A percentile compares a stretch with the other conserved stretches of the same genome.
These are phyloP conservation scores for Medicago lupulina DNA, from an alignment of 306 rosid genomes.

Conservation along the genomic window DNA sequence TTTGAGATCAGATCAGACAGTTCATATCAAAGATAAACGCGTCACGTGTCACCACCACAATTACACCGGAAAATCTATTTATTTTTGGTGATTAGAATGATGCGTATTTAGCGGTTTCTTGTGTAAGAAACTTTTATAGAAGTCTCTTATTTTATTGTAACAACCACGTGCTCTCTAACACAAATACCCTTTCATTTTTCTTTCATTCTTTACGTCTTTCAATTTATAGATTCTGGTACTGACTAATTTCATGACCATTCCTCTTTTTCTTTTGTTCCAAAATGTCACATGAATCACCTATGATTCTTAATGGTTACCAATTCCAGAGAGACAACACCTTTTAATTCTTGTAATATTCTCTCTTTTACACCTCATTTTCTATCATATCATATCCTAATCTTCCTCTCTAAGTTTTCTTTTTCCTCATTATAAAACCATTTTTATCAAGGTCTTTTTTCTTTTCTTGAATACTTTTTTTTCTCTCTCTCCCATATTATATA, in stretches of 20 bases:
- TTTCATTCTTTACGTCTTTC: constrained; percentile 21
- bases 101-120: not conserved
- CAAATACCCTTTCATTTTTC: not conserved
- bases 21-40: too few relatives aligned
- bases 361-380: constrained; percentile 3
- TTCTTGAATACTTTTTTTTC: not conserved
- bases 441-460: not conserved
- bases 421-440: not conserved
- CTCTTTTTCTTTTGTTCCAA: constrained; percentile 7
- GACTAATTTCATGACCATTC: not conserved
- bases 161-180: not conserved
- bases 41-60: too few relatives aligned
- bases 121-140: not conserved
- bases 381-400: not conserved
- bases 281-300: not conserved
- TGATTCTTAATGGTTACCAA: not conserved
- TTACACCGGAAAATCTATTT: too few relatives aligned
- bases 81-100: too few relatives aligned
- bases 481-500: not conserved
- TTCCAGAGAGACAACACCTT: constrained; percentile 1
- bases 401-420: not conserved
- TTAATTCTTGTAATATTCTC: not conserved
- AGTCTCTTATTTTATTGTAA: not conserved
- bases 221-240: constrained; percentile 41
- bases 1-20: too few relatives aligned